Evolutionary conservation across 164 flowering plant species (phyloP).

Genomic region (Tetracentron sinense): DNA sequence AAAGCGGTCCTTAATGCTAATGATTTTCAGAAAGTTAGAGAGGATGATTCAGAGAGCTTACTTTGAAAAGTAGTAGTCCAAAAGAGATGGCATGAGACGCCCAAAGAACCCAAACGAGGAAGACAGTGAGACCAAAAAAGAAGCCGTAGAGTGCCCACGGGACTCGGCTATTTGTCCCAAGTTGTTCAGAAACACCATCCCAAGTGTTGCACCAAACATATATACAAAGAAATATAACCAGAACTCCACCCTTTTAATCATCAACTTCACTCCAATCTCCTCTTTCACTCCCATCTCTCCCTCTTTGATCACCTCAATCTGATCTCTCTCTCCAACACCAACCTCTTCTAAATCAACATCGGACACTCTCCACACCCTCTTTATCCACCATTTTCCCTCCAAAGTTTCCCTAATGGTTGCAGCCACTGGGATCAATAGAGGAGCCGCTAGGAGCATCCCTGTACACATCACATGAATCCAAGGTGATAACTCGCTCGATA

Average conservation of each 20-base stretch:
- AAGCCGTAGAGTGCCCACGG: slow-evolving; percentile 47
- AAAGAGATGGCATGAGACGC: slow-evolving; percentile 71
- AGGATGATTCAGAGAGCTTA: slow-evolving; percentile 23
- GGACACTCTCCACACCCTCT: slow-evolving; percentile 26
- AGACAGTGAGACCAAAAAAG: slow-evolving; percentile 72
- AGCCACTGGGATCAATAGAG: slow-evolving; percentile 38
- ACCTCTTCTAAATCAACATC: slow-evolving; percentile 14
- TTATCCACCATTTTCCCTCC: slow-evolving; percentile 9
- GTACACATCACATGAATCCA: slow-evolving; percentile 27
- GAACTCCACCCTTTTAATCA: slow-evolving; percentile 70
- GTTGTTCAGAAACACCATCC: slow-evolving; percentile 76
- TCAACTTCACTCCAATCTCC: slow-evolving; percentile 51
- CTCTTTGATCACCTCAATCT: slow-evolving; percentile 9
- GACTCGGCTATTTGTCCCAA: slow-evolving; percentile 93
- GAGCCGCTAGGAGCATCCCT: slow-evolving; percentile 30
- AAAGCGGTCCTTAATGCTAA: too few relatives aligned
- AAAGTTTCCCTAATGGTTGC: slow-evolving; percentile 18
- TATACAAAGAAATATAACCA: slow-evolving; percentile 90
- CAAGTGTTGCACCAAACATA: slow-evolving; percentile 72
- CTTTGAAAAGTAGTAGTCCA: slow-evolving; percentile 54
- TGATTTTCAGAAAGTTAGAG: background rate
- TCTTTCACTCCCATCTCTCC: slow-evolving; percentile 29
- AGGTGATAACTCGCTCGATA: slow-evolving; percentile 3
- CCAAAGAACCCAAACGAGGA: slow-evolving; percentile 90
- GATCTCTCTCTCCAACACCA: slow-evolving; percentile 5